Evolutionary conservation across 768 basidiomycete species (phyloP).

Genomic region (Tubosaeta sp.): DNA sequence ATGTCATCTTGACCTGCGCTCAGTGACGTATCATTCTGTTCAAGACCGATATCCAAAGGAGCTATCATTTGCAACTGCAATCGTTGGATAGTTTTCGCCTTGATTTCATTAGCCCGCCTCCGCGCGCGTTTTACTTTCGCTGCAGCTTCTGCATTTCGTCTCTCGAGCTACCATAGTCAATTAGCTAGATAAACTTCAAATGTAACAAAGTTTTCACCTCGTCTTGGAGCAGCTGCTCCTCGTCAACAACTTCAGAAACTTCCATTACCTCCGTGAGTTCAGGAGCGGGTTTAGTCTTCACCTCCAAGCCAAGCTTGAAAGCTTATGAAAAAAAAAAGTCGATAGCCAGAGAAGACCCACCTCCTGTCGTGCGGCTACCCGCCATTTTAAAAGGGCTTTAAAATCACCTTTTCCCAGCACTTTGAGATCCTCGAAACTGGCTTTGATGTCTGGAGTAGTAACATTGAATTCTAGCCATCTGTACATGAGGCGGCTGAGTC

Average conservation of each 20-base stretch:
- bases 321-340: slow-evolving; percentile 3
- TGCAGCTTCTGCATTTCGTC: slow-evolving; percentile 71
- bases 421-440: slow-evolving; percentile 89
- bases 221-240: slow-evolving; percentile 84
- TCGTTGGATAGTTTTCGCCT: slow-evolving; percentile 81
- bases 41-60: slow-evolving; percentile 92
- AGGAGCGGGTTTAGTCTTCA: slow-evolving; percentile 66
- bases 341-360: slow-evolving; percentile 33
- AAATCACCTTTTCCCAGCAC: slow-evolving; percentile 98
- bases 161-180: slow-evolving; percentile 58
- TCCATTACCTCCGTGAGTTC: slow-evolving; percentile 73
- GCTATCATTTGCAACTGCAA: slow-evolving; percentile 98
- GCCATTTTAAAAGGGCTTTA: slow-evolving; percentile 89
- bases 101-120: slow-evolving; percentile 83
- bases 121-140: slow-evolving; percentile 76
- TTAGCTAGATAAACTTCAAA: slow-evolving; percentile 1
- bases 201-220: slow-evolving; percentile 51
- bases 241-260: slow-evolving; percentile 66
- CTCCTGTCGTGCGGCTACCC: slow-evolving; percentile 82
- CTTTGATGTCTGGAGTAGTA: slow-evolving; percentile 75
- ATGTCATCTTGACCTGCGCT: slow-evolving; percentile 78
- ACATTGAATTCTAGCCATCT: slow-evolving; percentile 73
- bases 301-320: slow-evolving; percentile 74
- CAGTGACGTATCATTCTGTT: slow-evolving; percentile 72
- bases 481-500: slow-evolving; percentile 3